A percentile compares a stretch with the other conserved stretches of the same genome.
phyloP scores from a whole-genome alignment of 2,329 filamentous ascomycete genomes.

The Chaetomium olivaceum region DNA sequence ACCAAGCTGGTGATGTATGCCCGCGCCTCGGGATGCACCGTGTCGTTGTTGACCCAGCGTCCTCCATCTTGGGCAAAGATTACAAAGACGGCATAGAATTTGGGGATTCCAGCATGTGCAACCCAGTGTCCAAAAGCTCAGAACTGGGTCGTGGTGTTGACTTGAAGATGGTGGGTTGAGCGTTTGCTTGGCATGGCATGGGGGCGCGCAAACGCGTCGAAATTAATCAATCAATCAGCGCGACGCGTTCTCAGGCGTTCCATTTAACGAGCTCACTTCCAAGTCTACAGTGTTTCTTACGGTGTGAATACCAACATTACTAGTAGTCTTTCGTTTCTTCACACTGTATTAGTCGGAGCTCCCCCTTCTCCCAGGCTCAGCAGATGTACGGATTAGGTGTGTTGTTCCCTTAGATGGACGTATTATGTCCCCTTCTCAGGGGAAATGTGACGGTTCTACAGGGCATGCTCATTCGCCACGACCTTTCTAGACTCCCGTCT shows the following conservation, averaged over 20 bases:
- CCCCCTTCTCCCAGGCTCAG: neutral
- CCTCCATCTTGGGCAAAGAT: conserved; percentile 51
- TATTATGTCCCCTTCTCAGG: too few species aligned
- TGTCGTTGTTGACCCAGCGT: conserved; percentile 53
- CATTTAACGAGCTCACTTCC: neutral
- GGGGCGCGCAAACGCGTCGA: conserved; percentile 23
- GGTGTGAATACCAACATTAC: neutral
- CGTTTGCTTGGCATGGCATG: neutral
- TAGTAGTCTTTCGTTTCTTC: neutral
- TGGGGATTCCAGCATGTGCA: conserved; percentile 21
- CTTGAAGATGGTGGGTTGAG: conserved; percentile 2
- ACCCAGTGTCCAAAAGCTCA: neutral
- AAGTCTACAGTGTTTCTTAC: neutral
- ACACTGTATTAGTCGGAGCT: neutral
- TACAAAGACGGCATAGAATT: conserved; percentile 1
- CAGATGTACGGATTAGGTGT: neutral
- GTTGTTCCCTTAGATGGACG: neutral
- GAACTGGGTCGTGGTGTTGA: neutral
- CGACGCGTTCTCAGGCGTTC: conserved; percentile 3
- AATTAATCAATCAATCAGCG: conserved; percentile 21
- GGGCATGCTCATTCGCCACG: neutral
- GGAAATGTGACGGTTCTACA: neutral
- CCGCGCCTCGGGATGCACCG: conserved; percentile 88
- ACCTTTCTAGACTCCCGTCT: neutral
- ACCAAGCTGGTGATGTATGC: conserved; percentile 92